Evolutionary conservation across 2,329 filamentous ascomycete genomes (phyloP).

Genomic region (Cytospora schulzeri): DNA sequence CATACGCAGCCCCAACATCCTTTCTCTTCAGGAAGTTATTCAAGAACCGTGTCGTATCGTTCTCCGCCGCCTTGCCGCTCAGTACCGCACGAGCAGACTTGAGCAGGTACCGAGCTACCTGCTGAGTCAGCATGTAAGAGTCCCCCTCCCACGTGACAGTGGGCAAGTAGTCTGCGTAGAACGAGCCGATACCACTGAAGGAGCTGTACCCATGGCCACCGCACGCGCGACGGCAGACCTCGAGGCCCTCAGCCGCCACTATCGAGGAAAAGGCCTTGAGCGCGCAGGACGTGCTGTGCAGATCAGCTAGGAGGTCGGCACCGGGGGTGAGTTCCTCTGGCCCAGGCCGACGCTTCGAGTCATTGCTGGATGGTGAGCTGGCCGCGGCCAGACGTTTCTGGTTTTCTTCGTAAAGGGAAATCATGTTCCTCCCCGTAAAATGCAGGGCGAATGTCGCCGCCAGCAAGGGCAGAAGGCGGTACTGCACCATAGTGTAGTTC

Average conservation of each 20-base stretch:
- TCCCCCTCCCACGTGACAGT: constrained; percentile 73
- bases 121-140: constrained; percentile 82
- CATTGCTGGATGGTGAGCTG: constrained; percentile 33
- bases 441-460: constrained; percentile 77
- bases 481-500: constrained; percentile 81
- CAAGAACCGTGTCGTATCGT: constrained; percentile 71
- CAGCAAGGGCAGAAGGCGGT: constrained; percentile 70
- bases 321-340: constrained; percentile 69
- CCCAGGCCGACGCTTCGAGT: constrained; percentile 57
- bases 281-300: constrained; percentile 76
- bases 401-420: constrained; percentile 71
- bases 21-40: constrained; percentile 64
- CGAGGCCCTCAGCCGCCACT: constrained; percentile 72
- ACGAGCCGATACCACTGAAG: constrained; percentile 75
- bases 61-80: constrained; percentile 58
- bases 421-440: constrained; percentile 78
- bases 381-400: constrained; percentile 64
- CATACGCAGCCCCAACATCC: constrained; percentile 73
- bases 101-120: constrained; percentile 75
- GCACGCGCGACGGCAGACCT: constrained; percentile 73
- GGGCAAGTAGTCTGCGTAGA: constrained; percentile 78
- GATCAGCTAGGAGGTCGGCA: constrained; percentile 69
- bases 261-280: constrained; percentile 74
- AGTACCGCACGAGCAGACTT: constrained; percentile 74
- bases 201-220: constrained; percentile 77